Conservation (phyloP, 2,329 filamentous ascomycete species). For the Aspergillus tanneri region DNA sequence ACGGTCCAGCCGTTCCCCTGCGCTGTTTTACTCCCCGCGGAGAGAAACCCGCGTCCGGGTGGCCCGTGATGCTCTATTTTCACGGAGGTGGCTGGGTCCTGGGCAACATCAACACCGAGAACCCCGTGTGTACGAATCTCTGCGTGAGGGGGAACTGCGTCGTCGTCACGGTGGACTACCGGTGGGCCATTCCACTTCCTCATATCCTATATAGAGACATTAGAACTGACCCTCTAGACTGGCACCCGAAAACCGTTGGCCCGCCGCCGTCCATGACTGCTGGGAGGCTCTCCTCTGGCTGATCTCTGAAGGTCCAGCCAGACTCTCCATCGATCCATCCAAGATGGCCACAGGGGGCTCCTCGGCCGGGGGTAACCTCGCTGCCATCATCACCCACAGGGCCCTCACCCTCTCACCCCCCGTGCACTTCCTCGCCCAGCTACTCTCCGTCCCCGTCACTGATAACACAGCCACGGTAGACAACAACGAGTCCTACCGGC, state of each 20-base stretch:
- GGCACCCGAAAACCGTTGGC: slow-evolving; percentile 58
- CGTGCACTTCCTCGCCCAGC: slow-evolving; percentile 48
- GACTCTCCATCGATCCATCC: slow-evolving; percentile 43
- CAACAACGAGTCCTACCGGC: slow-evolving; percentile 50
- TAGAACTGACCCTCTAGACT: slow-evolving; percentile 41
- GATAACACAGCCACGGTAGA: slow-evolving; percentile 55
- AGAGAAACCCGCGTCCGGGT: slow-evolving; percentile 46
- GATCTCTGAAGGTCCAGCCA: slow-evolving; percentile 37
- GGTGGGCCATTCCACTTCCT: slow-evolving; percentile 38
- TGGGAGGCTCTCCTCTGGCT: slow-evolving; percentile 57
- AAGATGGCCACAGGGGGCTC: slow-evolving; percentile 52
- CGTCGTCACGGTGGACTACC: slow-evolving; percentile 57
- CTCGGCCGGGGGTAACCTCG: slow-evolving; percentile 55
- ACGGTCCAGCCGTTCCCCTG: slow-evolving; percentile 51
- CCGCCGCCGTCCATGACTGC: slow-evolving; percentile 57
- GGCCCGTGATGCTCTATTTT: slow-evolving; percentile 58
- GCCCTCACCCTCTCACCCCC: slow-evolving; percentile 40
- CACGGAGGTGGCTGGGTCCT: slow-evolving; percentile 62
- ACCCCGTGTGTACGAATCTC: slow-evolving; percentile 56
- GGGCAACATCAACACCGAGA: slow-evolving; percentile 59
- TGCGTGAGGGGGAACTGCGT: slow-evolving; percentile 53
- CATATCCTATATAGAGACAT: neutral
- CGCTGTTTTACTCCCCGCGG: slow-evolving; percentile 54
- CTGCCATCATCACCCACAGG: slow-evolving; percentile 55
- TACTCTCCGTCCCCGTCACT: slow-evolving; percentile 58